Evolutionary conservation across 805 yeast genomes (phyloP), one percentile per base, ranked within the genome.

Genomic region (Candida ficus): DNA sequence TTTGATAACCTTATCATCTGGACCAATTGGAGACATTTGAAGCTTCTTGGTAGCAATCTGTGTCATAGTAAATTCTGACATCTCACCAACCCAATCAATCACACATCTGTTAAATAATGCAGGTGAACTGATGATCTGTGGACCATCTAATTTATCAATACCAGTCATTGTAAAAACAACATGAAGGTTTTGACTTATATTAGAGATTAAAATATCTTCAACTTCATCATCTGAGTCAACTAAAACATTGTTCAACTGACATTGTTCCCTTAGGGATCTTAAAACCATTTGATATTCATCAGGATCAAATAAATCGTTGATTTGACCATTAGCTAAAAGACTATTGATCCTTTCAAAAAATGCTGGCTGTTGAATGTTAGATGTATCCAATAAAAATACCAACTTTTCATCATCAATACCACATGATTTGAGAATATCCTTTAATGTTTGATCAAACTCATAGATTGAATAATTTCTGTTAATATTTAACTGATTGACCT

Each of bases 261-360:
- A 70, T 35, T 73, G 78, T 12, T 77, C 79, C 10, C 68, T 60
- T 43, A 95, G 79, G 2, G 72, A 49, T 2, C 59, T 60, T 66
- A 84, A 64, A 41, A 90, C 62, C 2, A 66, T 43, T 0, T 62
- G 63, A 37, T 66, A 71, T 8, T 85, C 90, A 9, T 86, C 95
- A 0, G 80, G 89, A 41, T 76, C 84, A 58, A 87, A 91, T 12
- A 91, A 63, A 4, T 95, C 96, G 1, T 96, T 96, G 29, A 89
- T 72, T 53, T 91, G 97, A 0, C 95, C 85, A 60, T 91, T 91
- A 0, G 97, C 96, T 29, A 91, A 68, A n/a, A 91, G 64, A 0
- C 95, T 86, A 52, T 91, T 91, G 93, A 91, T 88, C 45, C 95
- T 67, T 59, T 91, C 98, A 23, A 91, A 61, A 54, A 90, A 91